A percentile compares a stretch with the other conserved stretches of the same genome.
Evolutionary conservation across 2,329 filamentous ascomycete genomes (phyloP).

Genomic region (Colletotrichum limetticola): DNA sequence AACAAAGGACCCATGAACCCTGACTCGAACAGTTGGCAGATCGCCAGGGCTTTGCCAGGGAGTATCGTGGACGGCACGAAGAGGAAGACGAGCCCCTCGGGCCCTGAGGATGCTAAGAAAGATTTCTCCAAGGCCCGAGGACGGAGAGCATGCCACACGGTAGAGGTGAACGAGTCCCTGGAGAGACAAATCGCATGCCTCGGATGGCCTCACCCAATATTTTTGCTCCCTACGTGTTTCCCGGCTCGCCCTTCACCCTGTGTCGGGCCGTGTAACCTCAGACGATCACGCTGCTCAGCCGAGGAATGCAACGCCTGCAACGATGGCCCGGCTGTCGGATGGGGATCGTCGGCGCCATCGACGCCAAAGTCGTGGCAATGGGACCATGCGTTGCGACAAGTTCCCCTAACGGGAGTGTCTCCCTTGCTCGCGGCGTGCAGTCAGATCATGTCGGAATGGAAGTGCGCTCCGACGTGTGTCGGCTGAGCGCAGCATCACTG

Average conservation of each 20-base stretch:
- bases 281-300: not conserved
- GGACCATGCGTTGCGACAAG: slow-evolving; percentile 24
- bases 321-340: slow-evolving; percentile 13
- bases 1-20: slow-evolving; percentile 9
- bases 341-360: slow-evolving; percentile 8
- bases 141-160: too few relatives aligned
- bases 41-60: not conserved
- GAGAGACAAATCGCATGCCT: not conserved
- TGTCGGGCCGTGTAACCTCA: slow-evolving; percentile 15
- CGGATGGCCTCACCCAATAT: not conserved
- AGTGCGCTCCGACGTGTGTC: not conserved
- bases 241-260: not conserved
- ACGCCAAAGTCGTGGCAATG: slow-evolving; percentile 20
- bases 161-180: not conserved
- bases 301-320: not conserved
- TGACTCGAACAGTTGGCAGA: not conserved
- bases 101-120: too few relatives aligned
- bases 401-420: not conserved
- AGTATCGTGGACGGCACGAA: not conserved
- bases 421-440: not conserved
- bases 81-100: too few relatives aligned
- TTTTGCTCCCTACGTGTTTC: not conserved
- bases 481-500: not conserved
- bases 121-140: too few relatives aligned
- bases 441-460: not conserved